Evolutionary conservation across 805 yeast species (phyloP).

Genomic region (Wickerhamomyces strasburgensis): DNA sequence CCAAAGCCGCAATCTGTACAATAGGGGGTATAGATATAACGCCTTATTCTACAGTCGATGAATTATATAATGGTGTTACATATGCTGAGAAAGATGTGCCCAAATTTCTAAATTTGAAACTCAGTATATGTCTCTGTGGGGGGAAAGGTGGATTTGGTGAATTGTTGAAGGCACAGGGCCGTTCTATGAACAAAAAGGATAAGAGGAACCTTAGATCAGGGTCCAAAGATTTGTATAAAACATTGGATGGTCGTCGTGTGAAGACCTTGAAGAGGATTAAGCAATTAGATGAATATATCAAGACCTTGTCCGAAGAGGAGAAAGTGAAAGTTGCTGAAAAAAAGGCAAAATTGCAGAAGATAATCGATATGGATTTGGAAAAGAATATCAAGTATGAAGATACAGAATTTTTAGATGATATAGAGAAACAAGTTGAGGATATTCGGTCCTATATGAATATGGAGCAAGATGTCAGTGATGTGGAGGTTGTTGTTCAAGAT

Average conservation of each 20-base stretch:
- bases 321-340: slow-evolving; percentile 28
- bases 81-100: not conserved
- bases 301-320: slow-evolving; percentile 15
- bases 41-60: slow-evolving; percentile 6
- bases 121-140: slow-evolving; percentile 36
- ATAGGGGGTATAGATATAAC: slow-evolving; percentile 14
- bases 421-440: slow-evolving; percentile 34
- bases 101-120: slow-evolving; percentile 25
- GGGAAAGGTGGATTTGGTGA: slow-evolving; percentile 53
- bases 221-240: slow-evolving; percentile 31
- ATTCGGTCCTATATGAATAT: slow-evolving; percentile 22
- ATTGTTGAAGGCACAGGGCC: slow-evolving; percentile 36
- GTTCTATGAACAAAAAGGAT: slow-evolving; percentile 29
- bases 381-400: slow-evolving; percentile 33
- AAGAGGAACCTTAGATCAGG: slow-evolving; percentile 20
- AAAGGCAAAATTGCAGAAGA: slow-evolving; percentile 30
- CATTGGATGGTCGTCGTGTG: slow-evolving; percentile 37
- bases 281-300: slow-evolving; percentile 28
- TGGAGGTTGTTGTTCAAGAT: not conserved
- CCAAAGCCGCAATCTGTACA: slow-evolving; percentile 7
- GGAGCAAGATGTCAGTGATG: slow-evolving; percentile 1
- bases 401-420: slow-evolving; percentile 31
- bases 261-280: slow-evolving; percentile 32
- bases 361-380: slow-evolving; percentile 27
- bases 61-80: slow-evolving; percentile 9